These are phyloP conservation scores for Pleurostoma richardsiae DNA, from an alignment of 2,329 filamentous ascomycete genomes.

Conservation along the genomic window DNA sequence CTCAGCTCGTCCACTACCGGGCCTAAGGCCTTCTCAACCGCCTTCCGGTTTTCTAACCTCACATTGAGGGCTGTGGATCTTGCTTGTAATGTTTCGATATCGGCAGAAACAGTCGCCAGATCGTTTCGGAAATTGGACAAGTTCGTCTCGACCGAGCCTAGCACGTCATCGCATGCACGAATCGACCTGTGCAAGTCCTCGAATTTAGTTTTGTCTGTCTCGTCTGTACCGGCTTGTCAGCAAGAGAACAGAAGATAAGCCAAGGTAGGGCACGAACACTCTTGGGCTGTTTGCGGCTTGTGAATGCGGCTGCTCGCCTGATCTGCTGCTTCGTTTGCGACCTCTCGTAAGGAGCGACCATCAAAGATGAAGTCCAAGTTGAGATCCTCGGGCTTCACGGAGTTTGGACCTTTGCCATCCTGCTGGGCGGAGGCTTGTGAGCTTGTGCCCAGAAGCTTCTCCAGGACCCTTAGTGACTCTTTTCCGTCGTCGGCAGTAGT, in stretches of 20 bases:
- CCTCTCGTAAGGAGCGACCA: slow-evolving; percentile 69
- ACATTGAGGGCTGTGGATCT: slow-evolving; percentile 79
- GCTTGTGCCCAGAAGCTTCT: slow-evolving; percentile 5
- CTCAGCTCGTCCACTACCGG: slow-evolving; percentile 90
- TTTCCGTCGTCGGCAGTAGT: slow-evolving; percentile 33
- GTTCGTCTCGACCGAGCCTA: slow-evolving; percentile 89
- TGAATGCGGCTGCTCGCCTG: slow-evolving; percentile 25
- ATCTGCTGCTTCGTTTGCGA: slow-evolving; percentile 38
- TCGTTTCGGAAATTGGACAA: slow-evolving; percentile 91
- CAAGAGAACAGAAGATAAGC: slow-evolving; percentile 18
- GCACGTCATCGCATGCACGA: slow-evolving; percentile 82
- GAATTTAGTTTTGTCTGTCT: slow-evolving; percentile 77
- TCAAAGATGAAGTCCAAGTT: slow-evolving; percentile 72
- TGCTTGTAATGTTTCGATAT: slow-evolving; percentile 89
- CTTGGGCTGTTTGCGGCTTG: slow-evolving; percentile 60
- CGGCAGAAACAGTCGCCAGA: slow-evolving; percentile 83
- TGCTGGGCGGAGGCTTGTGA: slow-evolving; percentile 13
- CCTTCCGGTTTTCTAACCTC: slow-evolving; percentile 81
- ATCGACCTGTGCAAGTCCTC: slow-evolving; percentile 90
- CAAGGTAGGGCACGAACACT: slow-evolving; percentile 51
- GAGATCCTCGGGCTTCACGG: slow-evolving; percentile 46
- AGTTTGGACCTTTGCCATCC: slow-evolving; percentile 4
- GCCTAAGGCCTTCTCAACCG: slow-evolving; percentile 81
- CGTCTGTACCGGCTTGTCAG: slow-evolving; percentile 43
- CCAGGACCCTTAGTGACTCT: slow-evolving; percentile 46